Evolutionary conservation across 305 asterid species (phyloP).

Genomic region (Fraxinus angustifolia): DNA sequence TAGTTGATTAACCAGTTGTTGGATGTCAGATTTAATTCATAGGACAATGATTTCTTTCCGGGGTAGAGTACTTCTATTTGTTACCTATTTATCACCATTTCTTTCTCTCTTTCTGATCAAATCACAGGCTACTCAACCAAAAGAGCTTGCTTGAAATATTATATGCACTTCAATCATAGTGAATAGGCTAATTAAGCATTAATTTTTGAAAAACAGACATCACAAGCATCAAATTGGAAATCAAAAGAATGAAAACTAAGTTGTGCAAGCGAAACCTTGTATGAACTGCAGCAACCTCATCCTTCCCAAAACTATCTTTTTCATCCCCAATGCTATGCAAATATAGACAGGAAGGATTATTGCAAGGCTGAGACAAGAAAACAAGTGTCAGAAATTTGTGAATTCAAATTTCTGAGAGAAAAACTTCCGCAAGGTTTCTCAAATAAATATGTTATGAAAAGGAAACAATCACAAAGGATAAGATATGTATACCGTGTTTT

Average conservation of each 20-base stretch:
- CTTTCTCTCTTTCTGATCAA: conserved; percentile 4
- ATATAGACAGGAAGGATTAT: conserved; percentile 81
- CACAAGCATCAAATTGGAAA: conserved; percentile 12
- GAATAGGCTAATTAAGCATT: conserved; percentile 8
- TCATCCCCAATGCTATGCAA: conserved; percentile 86
- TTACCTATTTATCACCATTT: not conserved
- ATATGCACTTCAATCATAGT: conserved; percentile 9
- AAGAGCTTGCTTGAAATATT: conserved; percentile 4
- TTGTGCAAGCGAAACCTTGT: conserved; percentile 55
- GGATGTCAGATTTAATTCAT: not conserved
- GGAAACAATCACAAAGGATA: conserved; percentile 17
- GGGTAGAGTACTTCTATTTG: not conserved
- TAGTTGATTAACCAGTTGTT: not conserved
- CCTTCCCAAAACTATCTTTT: conserved; percentile 95
- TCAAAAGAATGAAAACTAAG: not conserved
- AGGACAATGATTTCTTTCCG: not conserved
- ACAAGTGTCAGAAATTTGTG: conserved; percentile 25
- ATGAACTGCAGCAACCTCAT: conserved; percentile 89
- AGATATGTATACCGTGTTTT: conserved; percentile 63
- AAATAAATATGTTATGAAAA: not conserved
- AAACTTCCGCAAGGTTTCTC: conserved; percentile 15
- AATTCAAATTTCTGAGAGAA: conserved; percentile 6
- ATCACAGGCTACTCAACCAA: not conserved
- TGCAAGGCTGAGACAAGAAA: conserved; percentile 70
- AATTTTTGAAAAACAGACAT: conserved; percentile 3